Evolutionary conservation across 2,329 filamentous ascomycete species (phyloP).

Genomic region (Claviceps africana): DNA sequence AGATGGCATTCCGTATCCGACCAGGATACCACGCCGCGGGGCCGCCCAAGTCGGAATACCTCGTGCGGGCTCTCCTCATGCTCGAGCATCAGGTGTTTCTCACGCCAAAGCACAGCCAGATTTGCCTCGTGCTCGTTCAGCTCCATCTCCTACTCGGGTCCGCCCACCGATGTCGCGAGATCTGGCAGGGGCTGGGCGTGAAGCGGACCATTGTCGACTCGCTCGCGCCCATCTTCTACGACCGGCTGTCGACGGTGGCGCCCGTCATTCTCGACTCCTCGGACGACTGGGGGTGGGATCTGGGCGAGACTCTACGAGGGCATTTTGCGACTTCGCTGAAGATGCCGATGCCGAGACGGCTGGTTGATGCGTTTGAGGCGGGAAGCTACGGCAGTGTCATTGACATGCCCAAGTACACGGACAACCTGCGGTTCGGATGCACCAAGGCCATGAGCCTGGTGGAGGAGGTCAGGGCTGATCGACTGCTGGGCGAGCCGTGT

Average conservation of each 20-base stretch:
- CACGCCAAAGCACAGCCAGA: slow-evolving; percentile 30
- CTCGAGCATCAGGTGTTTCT: slow-evolving; percentile 34
- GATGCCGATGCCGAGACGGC: slow-evolving; percentile 27
- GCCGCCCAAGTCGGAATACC: slow-evolving; percentile 12
- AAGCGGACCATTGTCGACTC: slow-evolving; percentile 46
- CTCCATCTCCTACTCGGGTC: slow-evolving; percentile 38
- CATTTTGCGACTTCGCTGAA: slow-evolving; percentile 34
- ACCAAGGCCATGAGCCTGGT: slow-evolving; percentile 38
- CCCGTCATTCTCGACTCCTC: slow-evolving; percentile 24
- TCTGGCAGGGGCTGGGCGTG: slow-evolving; percentile 38
- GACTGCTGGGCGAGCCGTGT: slow-evolving; percentile 26
- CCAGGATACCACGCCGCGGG: slow-evolving; percentile 5
- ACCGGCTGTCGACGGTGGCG: slow-evolving; percentile 38
- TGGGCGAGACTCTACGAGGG: slow-evolving; percentile 28
- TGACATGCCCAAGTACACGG: slow-evolving; percentile 30
- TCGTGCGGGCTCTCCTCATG: slow-evolving; percentile 35
- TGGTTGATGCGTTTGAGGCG: slow-evolving; percentile 33
- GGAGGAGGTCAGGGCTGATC: slow-evolving; percentile 33
- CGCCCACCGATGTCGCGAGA: slow-evolving; percentile 28
- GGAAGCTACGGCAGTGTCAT: slow-evolving; percentile 38
- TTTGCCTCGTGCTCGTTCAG: slow-evolving; percentile 36
- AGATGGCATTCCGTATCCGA: slow-evolving; percentile 13
- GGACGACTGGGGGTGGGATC: slow-evolving; percentile 19
- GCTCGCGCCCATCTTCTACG: slow-evolving; percentile 38
- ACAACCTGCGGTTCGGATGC: slow-evolving; percentile 32